Evolutionary conservation across 73 alveolate species (phyloP).

Genomic region (Paramecium pentaurelia): DNA sequence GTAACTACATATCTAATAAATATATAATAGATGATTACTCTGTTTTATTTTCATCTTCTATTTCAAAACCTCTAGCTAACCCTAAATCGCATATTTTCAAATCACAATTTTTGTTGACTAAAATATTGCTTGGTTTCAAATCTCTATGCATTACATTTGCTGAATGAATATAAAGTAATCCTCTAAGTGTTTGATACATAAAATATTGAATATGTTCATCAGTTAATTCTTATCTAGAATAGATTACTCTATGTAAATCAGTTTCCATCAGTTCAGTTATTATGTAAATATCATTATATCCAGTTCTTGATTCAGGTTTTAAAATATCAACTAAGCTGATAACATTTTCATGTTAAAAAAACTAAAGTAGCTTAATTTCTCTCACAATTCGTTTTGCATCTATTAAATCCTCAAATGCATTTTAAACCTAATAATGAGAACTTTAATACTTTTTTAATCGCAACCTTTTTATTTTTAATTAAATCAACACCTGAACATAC

Average conservation of each 20-base stretch:
- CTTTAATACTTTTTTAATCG: conserved; percentile 79
- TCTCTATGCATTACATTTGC: conserved; percentile 95
- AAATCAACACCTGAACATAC: conserved; percentile 86
- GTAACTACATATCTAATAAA: conserved; percentile 84
- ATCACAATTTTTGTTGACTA: conserved; percentile 91
- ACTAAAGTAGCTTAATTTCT: conserved; percentile 78
- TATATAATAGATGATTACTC: conserved; percentile 53
- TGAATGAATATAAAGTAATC: conserved; percentile 87
- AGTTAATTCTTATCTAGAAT: conserved; percentile 83
- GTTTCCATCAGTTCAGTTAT: conserved; percentile 94
- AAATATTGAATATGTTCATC: conserved; percentile 85
- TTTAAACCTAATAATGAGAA: conserved; percentile 57
- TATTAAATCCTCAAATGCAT: conserved; percentile 85
- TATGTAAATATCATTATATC: conserved; percentile 90
- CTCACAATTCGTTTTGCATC: conserved; percentile 91
- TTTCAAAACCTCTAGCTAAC: conserved; percentile 74
- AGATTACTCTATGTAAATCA: conserved; percentile 88
- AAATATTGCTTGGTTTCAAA: conserved; percentile 90
- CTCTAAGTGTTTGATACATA: conserved; percentile 83
- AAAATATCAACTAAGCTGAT: conserved; percentile 75
- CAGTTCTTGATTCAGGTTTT: conserved; percentile 86
- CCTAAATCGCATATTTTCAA: conserved; percentile 92
- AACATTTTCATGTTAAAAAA: conserved; percentile 88
- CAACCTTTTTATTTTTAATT: conserved; percentile 79
- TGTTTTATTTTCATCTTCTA: conserved; percentile 60